Base-by-base conservation (phyloP, 2,329 filamentous ascomycete species). In the Corinectria fuckeliana region DNA sequence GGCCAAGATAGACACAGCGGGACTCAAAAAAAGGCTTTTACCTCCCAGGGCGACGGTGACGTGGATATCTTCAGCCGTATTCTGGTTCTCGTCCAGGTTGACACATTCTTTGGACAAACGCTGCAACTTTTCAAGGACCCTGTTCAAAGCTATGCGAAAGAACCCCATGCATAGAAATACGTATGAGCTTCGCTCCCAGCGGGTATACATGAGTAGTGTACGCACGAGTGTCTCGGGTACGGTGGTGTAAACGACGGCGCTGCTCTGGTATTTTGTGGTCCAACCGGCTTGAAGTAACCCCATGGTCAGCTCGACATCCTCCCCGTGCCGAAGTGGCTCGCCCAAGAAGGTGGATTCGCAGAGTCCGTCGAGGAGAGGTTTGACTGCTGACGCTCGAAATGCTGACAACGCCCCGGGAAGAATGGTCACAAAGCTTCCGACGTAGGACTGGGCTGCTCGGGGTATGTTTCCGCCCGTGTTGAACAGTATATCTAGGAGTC, bases 191-290 rank as follows among this genome's bases (percentile, higher is more conserved):
- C 49, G 36, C 36, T 51, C 49, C 49, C 49, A 51, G 3, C 49
- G 49, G 9, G 49, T 51, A 39, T 51, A 51, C 49, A 51, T 51
- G 5, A 51, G 49, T 23, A 51, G 26, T 21, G 49, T 41, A 18
- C 36, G 38, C n/a, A 18, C n/a, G 18, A 20, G 11, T n/a, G 49
- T 51, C 16, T 51, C 49, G 1, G 49, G 49, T 21, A 20, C 49
- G 25, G 16, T 51, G 2, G 49, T 41, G 13, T 28, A 11, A 6
- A 34, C 32, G 32, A 34, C 32, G 6, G 32, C 32, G 32, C 32
- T 16, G 14, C 32, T 34, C 32, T 34, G 32, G 32, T 34, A 34
- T 34, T 16, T 16, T 3, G 32, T 34, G 14, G 14, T 34, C 32
- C 32, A 34, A 13, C 13, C 32, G 32, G 32, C 32, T 34, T 34